phyloP scores from a whole-genome alignment of 129 eudicot genomes.

The Scalesia atractyloides region DNA sequence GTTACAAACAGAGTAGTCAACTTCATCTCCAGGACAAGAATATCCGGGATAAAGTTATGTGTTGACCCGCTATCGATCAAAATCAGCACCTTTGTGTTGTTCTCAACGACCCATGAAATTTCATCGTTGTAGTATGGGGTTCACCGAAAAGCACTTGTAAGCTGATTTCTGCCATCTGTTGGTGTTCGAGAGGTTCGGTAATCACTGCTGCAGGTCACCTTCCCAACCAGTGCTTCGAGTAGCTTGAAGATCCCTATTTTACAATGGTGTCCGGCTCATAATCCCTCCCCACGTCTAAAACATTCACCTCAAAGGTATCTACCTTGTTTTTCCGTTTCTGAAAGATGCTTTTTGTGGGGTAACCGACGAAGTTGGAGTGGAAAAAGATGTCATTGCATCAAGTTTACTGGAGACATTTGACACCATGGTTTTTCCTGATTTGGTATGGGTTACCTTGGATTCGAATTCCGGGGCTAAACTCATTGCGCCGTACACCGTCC shows the following conservation, averaged over 20 bases:
- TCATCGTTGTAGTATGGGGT: neutral
- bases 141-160: neutral
- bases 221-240: too few relatives aligned
- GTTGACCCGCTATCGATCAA: neutral
- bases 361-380: too few relatives aligned
- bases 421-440: neutral
- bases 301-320: too few relatives aligned
- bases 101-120: neutral
- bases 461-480: neutral
- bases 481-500: neutral
- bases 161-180: neutral
- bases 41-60: neutral
- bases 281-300: too few relatives aligned
- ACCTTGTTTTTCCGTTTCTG: too few relatives aligned
- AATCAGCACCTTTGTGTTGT: neutral
- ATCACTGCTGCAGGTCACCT: too few relatives aligned
- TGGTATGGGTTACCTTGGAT: neutral
- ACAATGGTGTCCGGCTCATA: too few relatives aligned
- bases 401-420: too few relatives aligned
- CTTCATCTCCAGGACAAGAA: neutral
- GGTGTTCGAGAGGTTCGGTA: neutral
- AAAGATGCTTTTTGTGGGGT: too few relatives aligned
- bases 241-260: too few relatives aligned
- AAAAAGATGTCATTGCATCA: too few relatives aligned
- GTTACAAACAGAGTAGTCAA: neutral